Percentiles rank a stretch among this genome's conserved stretches.
Conservation (phyloP, 306 rosid species). For the Malus sieversii region DNA sequence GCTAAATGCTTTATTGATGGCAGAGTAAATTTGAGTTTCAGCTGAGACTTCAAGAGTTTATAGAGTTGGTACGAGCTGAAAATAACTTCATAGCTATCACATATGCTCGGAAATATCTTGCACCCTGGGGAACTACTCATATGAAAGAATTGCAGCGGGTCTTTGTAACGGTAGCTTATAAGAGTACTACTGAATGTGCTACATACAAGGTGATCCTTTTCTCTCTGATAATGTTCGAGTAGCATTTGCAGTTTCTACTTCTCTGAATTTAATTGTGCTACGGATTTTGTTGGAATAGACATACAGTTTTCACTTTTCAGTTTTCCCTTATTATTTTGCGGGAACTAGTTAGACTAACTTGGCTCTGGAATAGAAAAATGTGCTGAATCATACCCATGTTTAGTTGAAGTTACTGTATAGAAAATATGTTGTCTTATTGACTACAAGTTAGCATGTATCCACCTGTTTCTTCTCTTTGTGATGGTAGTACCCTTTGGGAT, state of each 20-base stretch:
- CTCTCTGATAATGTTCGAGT: background rate
- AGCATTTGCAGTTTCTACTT: background rate
- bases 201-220: slow-evolving; percentile 69
- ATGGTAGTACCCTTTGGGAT: background rate
- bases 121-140: slow-evolving; percentile 81
- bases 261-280: background rate
- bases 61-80: slow-evolving; percentile 92
- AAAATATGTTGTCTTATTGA: background rate
- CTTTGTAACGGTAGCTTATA: slow-evolving; percentile 74
- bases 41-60: slow-evolving; percentile 91
- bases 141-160: slow-evolving; percentile 90
- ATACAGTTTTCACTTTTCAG: background rate
- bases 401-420: background rate
- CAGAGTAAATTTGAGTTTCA: slow-evolving; percentile 96
- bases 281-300: background rate
- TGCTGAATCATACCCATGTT: background rate
- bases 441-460: background rate
- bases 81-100: slow-evolving; percentile 69
- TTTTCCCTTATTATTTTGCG: background rate
- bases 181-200: slow-evolving; percentile 70
- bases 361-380: background rate
- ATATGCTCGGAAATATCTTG: slow-evolving; percentile 78
- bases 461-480: background rate
- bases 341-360: background rate
- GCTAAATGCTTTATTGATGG: slow-evolving; percentile 27